Base-by-base conservation (phyloP, 2,329 filamentous ascomycete genomes). In the Apiospora marii region DNA sequence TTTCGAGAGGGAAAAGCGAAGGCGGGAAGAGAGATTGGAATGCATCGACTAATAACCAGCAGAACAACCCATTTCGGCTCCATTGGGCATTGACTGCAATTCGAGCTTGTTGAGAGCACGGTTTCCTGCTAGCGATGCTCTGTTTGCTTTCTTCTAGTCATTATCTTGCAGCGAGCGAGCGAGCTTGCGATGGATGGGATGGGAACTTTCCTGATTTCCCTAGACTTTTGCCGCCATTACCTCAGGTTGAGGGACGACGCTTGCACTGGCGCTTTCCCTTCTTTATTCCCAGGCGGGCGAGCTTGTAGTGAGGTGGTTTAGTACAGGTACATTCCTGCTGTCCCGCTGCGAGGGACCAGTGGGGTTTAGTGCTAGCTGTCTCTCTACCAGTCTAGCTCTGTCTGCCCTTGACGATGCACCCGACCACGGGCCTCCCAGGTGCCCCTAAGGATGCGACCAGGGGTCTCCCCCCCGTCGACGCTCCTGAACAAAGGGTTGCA, bases 1-100 rank as follows among this genome's bases (percentile, higher is more conserved):
- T 64, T 61, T 34, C 53, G 53, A 61, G 27, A 58, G 53, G 37
- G 58, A 19, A 61, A 30, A 30, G 53, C 30, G 53, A 61, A 22
- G 27, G 27, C 27, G 30, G 19, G 27, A 24, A 61, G 27, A 41
- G 58, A 64, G 58, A 22, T 34, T 64, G 58, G 58, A 64, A 64
- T 64, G 58, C 58, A n/a, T 64, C 34, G 58, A 22, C 58, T 64
- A 64, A 64, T 64, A 64, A 64, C 19, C 16, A 30, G 27, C 27
- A 24, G 34, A 41, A 64, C 46, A 64, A n/a, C 19, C 58, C 58
- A 64, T 64, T 64, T 64, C 30, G 34, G 19, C 30, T 41, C 34
- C 34, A 64, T 61, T 61, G 53, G 53, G 58, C 58, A 64, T 41
- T 64, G 58, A 64, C 58, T 64, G 30, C 58, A n/a, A 64, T 64